Base-by-base conservation (phyloP, 2,329 filamentous ascomycete genomes). In the Pestalotiopsis sp. region DNA sequence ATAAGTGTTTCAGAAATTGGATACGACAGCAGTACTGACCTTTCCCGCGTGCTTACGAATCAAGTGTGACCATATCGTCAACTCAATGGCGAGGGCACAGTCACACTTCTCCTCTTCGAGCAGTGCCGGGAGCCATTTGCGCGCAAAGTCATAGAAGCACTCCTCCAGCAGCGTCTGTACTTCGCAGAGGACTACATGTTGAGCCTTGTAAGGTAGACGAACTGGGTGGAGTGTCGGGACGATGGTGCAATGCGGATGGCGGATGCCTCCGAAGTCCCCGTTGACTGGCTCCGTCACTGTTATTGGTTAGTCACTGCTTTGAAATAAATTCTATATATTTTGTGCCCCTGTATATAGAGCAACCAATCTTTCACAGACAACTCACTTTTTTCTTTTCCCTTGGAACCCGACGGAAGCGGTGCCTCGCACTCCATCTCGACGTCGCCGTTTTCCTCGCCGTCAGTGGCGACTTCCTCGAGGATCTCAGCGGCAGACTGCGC, bases 81-180 rank as follows among this genome's bases (percentile, higher is more conserved):
- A 70, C 72, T 82, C 80, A 3, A 77, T 73, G 1, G 80, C 77
- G 14, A 76, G 74, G 20, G 80, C 71, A 66, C 79, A 82, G 38
- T 75, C 73, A 68, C 80, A 81, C 36, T 69, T 70, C 17, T 74
- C 69, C 14, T 76, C 66, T 57, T 69, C 27, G 31, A 81, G 70
- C 14, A 78, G 65, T 0, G 67, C 68, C 6, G 80, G 78, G 17
- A 79, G 61, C 75, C 76, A 79, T 66, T 73, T 76, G n/a, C 69
- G 72, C 25, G 74, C 73, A 64, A 81, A 82, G 7, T 81, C 76
- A 69, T 81, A 83, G 71, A 79, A 83, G 67, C 76, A 78, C 67
- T 79, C 77, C 69, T 83, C 81, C 4, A 82, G 74, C 20, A 81
- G 60, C 7, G 72, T 69, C 69, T 82, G 81, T 7, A 73, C 70